Evolutionary conservation across 2,329 filamentous ascomycete species (phyloP), one percentile per base, ranked within the genome.

Genomic region (Fusarium protoensiforme): DNA sequence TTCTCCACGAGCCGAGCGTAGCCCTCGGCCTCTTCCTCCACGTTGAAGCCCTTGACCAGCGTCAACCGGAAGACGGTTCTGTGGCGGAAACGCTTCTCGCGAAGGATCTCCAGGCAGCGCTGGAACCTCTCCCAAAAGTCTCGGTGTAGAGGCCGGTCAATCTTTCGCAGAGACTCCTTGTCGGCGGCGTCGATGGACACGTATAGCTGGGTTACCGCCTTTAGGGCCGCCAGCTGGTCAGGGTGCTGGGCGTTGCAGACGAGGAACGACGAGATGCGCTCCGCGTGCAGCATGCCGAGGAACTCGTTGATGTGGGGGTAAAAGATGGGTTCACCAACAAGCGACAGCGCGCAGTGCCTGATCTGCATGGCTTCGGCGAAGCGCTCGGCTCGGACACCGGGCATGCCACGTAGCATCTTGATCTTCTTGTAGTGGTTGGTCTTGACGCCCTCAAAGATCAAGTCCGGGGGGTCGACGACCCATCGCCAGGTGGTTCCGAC

Each of bases 91-190:
- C 96, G 90, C 83, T 94, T 93, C 81, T 93, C 92, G 18, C 93
- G 90, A 24, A 98, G 85, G 71, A 99, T 98, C 68, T 97, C 94
- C 36, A 98, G 89, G 79, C 96, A 98, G 35, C 92, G 89, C 80
- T 94, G 91, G 88, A 98, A 98, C 7, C 96, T 92, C 84, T 98
- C 95, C 96, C 96, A 98, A 84, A 97, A 99, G 83, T 98, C 96
- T 59, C 96, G 91, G 84, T 98, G 95, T 5, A 99, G 88, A 0
- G 96, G 96, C 0, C 96, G 88, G 82, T 98, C 96, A 77, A 99
- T 98, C 79, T 92, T 93, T 60, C 94, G 91, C 35, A 98, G 88
- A 18, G 92, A 94, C 69, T 98, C 95, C 71, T 92, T 92, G 85
- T 98, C 97, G 51, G 93, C 94, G 0, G 96, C 96, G 79, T 99